These are phyloP conservation scores for Choiromyces venosus DNA, from an alignment of 495 filamentous ascomycete genomes.

Conservation along the genomic window DNA sequence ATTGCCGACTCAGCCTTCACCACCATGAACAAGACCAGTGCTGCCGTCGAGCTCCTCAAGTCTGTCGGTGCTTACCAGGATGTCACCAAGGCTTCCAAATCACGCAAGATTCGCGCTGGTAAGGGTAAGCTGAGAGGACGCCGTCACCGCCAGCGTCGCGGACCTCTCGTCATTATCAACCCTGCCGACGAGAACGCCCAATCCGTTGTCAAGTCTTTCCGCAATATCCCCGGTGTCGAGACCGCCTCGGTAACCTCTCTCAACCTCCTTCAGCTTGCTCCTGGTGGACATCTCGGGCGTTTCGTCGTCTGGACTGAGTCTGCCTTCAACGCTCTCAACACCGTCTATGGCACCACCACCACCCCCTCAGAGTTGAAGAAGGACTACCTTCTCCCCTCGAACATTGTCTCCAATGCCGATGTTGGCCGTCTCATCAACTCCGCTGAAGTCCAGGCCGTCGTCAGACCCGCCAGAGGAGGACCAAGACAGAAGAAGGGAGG, in stretches of 20 bases:
- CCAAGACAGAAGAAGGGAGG: conserved; percentile 74
- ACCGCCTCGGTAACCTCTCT: conserved; percentile 88
- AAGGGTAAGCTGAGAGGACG: conserved; percentile 96
- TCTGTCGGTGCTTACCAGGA: conserved; percentile 84
- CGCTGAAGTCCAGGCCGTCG: conserved; percentile 91
- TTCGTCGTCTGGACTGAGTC: conserved; percentile 98
- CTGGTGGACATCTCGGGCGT: conserved; percentile 96
- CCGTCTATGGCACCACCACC: conserved; percentile 89
- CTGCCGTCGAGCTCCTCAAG: conserved; percentile 77
- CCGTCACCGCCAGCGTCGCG: conserved; percentile 93
- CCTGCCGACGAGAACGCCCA: conserved; percentile 78
- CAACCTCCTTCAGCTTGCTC: conserved; percentile 98
- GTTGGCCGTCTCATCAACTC: conserved; percentile 96
- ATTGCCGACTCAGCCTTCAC: conserved; percentile 82
- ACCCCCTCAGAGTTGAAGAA: conserved; percentile 83
- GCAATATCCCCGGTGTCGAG: conserved; percentile 98
- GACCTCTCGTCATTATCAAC: conserved; percentile 94
- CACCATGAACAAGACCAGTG: conserved; percentile 79
- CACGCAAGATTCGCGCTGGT: conserved; percentile 89
- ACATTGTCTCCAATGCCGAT: conserved; percentile 83
- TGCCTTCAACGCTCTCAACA: conserved; percentile 91
- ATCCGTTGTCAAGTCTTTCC: conserved; percentile 84
- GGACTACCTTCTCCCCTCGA: conserved; percentile 92
- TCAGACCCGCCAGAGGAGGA: conserved; percentile 81
- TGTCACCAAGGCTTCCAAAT: conserved; percentile 85